These are phyloP conservation scores for Exserohilum rostratum DNA, from an alignment of 2,329 filamentous ascomycete genomes.

Conservation along the genomic window DNA sequence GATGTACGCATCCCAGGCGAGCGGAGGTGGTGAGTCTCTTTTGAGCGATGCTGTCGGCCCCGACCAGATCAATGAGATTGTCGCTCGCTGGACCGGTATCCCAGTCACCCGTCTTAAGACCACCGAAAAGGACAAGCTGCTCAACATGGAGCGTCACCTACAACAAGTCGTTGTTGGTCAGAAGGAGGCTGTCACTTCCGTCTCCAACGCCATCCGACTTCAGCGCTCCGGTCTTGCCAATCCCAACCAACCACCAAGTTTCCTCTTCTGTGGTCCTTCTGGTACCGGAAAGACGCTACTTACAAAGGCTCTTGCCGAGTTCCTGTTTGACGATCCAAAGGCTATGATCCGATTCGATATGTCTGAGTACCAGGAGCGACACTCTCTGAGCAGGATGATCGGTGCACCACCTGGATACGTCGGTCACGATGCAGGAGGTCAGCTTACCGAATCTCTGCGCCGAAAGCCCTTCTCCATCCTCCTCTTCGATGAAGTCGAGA, in stretches of 20 bases:
- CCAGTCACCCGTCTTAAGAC: slow-evolving; percentile 93
- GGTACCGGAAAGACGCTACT: slow-evolving; percentile 98
- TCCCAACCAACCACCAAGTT: slow-evolving; percentile 95
- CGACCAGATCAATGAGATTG: slow-evolving; percentile 99
- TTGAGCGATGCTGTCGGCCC: slow-evolving; percentile 93
- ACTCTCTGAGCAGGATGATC: slow-evolving; percentile 95
- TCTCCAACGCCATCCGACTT: slow-evolving; percentile 93
- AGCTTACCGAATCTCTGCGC: slow-evolving; percentile 91
- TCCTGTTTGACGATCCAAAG: slow-evolving; percentile 96
- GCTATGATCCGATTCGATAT: slow-evolving; percentile 99
- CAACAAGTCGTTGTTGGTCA: slow-evolving; percentile 88
- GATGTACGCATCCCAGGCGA: slow-evolving; percentile 61
- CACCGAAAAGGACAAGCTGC: slow-evolving; percentile 96
- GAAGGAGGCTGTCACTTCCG: slow-evolving; percentile 87
- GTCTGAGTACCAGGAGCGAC: slow-evolving; percentile 98
- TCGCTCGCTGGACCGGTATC: slow-evolving; percentile 97
- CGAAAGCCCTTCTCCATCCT: slow-evolving; percentile 97
- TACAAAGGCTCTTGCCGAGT: slow-evolving; percentile 95
- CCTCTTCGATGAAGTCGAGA: slow-evolving; percentile 97
- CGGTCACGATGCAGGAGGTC: slow-evolving; percentile 92
- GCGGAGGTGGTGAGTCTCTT: slow-evolving; percentile 66
- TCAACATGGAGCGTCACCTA: slow-evolving; percentile 92
- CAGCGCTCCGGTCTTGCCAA: slow-evolving; percentile 94
- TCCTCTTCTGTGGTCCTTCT: slow-evolving; percentile 98
- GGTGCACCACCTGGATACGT: slow-evolving; percentile 97